Percentiles rank a stretch among this genome's conserved stretches.
These are phyloP conservation scores for Leonotis leonurus DNA, from an alignment of 257 asterid species.

Conservation along the genomic window DNA sequence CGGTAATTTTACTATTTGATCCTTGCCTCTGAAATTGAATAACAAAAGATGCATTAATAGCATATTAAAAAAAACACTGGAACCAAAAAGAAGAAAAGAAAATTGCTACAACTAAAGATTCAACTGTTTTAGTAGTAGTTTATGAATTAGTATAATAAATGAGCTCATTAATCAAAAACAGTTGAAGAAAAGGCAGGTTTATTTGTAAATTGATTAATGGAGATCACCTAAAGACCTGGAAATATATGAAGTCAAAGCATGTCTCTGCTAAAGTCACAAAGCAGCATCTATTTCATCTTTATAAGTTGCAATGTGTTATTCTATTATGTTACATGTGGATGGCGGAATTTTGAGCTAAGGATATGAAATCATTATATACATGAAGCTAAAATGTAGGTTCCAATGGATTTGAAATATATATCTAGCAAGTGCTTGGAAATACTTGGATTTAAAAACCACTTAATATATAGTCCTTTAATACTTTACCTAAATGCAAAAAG, in stretches of 20 bases:
- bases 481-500: neutral
- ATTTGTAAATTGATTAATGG: neutral
- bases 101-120: neutral
- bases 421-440: too few species aligned
- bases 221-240: neutral
- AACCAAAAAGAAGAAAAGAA: neutral
- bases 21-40: slow-evolving; percentile 59
- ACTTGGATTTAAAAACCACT: neutral
- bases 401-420: too few species aligned
- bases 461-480: neutral
- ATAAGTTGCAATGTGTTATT: neutral
- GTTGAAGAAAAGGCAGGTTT: neutral
- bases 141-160: neutral
- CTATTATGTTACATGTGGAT: too few species aligned
- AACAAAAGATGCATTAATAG: slow-evolving; percentile 7
- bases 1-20: slow-evolving; percentile 59
- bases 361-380: neutral
- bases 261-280: neutral
- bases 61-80: neutral
- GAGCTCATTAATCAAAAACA: too few species aligned
- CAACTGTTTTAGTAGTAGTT: neutral
- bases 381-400: too few species aligned
- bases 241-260: neutral
- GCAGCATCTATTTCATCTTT: slow-evolving; percentile 1
- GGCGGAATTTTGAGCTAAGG: neutral